Conservation (phyloP, 306 rosid species). For the Acacia crassicarpa region DNA sequence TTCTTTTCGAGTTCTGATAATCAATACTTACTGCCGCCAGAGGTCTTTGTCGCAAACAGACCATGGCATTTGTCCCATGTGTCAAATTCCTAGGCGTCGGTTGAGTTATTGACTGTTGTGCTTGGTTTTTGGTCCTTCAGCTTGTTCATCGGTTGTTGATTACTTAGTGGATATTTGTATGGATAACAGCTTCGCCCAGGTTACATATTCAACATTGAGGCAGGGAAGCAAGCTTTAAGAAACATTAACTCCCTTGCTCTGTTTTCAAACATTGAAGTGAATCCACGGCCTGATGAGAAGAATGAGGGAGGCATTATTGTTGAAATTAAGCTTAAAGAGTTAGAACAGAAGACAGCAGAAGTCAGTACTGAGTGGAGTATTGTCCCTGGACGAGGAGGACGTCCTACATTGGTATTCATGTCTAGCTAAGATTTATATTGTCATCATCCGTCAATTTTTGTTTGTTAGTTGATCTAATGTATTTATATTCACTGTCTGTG, state of each 20-base stretch:
- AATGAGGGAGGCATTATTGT: constrained; percentile 93
- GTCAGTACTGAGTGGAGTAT: constrained; percentile 96
- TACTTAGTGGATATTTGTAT: constrained; percentile 38
- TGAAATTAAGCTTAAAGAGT: constrained; percentile 88
- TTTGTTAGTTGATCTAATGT: constrained; percentile 22
- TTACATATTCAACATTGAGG: constrained; percentile 82
- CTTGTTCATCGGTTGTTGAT: not conserved
- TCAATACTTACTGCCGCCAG: not conserved
- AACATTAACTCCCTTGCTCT: constrained; percentile 83
- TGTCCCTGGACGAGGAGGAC: constrained; percentile 95
- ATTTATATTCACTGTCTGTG: constrained; percentile 30
- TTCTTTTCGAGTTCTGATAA: not conserved
- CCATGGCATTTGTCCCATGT: not conserved
- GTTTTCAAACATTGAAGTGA: constrained; percentile 97
- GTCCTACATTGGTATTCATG: constrained; percentile 78
- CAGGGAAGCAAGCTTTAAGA: constrained; percentile 96
- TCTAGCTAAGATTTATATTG: not conserved
- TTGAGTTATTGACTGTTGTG: constrained; percentile 13
- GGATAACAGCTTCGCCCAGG: constrained; percentile 78
- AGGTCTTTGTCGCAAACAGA: not conserved
- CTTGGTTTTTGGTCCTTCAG: constrained; percentile 7
- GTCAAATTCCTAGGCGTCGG: not conserved
- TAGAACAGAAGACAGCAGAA: constrained; percentile 93
- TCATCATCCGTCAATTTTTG: not conserved
- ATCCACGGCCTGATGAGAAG: constrained; percentile 92